phyloP scores from a whole-genome alignment of 2,329 filamentous ascomycete genomes.

The Colletotrichum kahawae region DNA sequence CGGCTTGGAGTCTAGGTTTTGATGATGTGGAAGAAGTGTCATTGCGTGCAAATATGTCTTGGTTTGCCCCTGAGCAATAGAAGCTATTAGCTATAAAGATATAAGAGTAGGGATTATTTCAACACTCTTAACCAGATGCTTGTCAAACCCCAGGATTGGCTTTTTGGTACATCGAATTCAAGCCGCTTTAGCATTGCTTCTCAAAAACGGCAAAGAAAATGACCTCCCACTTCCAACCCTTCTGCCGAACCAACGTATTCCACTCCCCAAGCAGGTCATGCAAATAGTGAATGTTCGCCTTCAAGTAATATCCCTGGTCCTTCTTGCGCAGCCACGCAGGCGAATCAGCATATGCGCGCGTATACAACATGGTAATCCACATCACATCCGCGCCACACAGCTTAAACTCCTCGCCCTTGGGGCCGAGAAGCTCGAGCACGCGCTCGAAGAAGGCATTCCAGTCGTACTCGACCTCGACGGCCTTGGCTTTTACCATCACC shows the following conservation, averaged over 20 bases:
- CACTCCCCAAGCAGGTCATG: slow-evolving; percentile 10
- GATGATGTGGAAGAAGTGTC: too few relatives aligned
- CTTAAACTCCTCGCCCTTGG: neutral
- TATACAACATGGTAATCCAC: slow-evolving; percentile 10
- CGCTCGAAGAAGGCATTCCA: neutral
- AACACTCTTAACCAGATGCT: too few relatives aligned
- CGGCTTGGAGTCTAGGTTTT: too few relatives aligned
- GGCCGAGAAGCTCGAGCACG: neutral
- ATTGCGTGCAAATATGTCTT: too few relatives aligned
- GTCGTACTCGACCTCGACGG: neutral
- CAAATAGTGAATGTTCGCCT: neutral
- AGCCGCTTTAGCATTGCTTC: too few relatives aligned
- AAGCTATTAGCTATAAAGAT: too few relatives aligned
- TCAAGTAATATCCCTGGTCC: neutral
- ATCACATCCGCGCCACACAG: neutral
- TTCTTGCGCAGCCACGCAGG: neutral
- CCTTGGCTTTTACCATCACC: neutral
- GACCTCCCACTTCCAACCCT: neutral
- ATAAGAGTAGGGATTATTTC: too few relatives aligned
- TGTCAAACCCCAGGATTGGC: too few relatives aligned
- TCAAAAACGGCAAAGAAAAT: neutral
- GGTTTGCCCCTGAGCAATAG: too few relatives aligned
- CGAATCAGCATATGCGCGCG: neutral
- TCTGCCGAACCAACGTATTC: neutral
- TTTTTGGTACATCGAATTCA: too few relatives aligned